Evolutionary conservation across 208 protist genomes (phyloP), one percentile per base, ranked within the genome.

Genomic region (Trypanosoma conorhini): DNA sequence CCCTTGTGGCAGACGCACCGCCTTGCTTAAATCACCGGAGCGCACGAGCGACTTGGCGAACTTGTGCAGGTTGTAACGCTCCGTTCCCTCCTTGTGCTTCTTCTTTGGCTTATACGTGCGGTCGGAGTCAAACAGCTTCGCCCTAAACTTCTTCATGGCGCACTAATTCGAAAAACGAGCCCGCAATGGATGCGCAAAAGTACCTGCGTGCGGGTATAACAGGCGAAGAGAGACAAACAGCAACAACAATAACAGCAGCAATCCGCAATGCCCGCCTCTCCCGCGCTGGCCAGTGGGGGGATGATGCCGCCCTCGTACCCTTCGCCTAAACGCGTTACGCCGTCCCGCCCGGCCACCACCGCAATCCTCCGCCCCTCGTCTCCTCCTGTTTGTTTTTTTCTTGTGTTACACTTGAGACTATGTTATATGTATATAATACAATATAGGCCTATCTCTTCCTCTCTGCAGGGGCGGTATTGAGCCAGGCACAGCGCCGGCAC

Each of bases 31-130:
- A 75, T 99, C 96, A n/a, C 98, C 98, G 4, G 88, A 94, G 31
- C 83, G 88, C 22, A 96, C 85, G 24, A 95, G 79, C 0, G 76
- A 82, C 44, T 86, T 89, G 35, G 87, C 89, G 66, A 95, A 98
- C 77, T 98, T 96, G 78, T 99, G 95, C 5, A 99, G 83, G 44
- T 98, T 89, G 73, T 99, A 97, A 46, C 92, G 92, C 81, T 98
- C 92, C 0, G 95, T 98, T 17, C 94, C 96, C 70, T 98, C 90
- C 78, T 94, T 91, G 83, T 97, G 89, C 55, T 96, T 92, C 70
- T 98, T 98, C 76, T 98, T 96, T 0, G 96, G 94, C 40, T 93
- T 87, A 68, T 98, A 98, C 5, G 97, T 99, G 80, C 98, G 96
- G 80, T 93, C 95, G 33, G 93, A 88, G 63, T 98, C 92, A 64